A percentile compares a stretch with the other conserved stretches of the same genome.
Evolutionary conservation across 2,329 filamentous ascomycete genomes (phyloP).

Genomic region (Fusarium pseudoanthophilum): DNA sequence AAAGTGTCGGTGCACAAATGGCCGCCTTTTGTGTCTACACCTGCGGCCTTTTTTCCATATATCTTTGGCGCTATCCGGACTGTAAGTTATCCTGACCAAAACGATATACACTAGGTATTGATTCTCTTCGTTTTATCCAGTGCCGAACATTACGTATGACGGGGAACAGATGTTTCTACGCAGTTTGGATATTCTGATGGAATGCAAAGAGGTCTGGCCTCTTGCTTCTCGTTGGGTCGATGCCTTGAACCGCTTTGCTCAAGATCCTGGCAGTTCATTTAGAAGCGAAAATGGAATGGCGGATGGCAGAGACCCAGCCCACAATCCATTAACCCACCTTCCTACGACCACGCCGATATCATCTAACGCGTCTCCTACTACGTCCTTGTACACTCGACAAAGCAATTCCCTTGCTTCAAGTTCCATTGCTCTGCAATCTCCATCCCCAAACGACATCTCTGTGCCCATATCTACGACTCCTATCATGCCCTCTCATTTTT

Average conservation of each 20-base stretch:
- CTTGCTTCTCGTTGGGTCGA: conserved; percentile 64
- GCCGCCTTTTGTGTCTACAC: conserved; percentile 65
- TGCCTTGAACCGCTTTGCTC: conserved; percentile 59
- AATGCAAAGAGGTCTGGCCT: conserved; percentile 63
- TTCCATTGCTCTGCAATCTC: conserved; percentile 22
- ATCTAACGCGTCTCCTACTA: conserved; percentile 31
- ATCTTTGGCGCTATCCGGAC: conserved; percentile 62
- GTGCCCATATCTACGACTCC: conserved; percentile 18
- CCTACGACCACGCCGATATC: conserved; percentile 26
- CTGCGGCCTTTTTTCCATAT: conserved; percentile 64
- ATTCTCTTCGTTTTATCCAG: conserved; percentile 54
- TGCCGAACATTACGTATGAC: conserved; percentile 52
- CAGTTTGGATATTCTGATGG: conserved; percentile 57
- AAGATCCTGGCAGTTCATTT: conserved; percentile 55
- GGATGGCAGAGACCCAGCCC: conserved; percentile 55
- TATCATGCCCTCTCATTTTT: conserved; percentile 22
- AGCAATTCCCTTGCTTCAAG: conserved; percentile 20
- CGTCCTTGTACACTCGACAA: conserved; percentile 25
- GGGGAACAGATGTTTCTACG: conserved; percentile 60
- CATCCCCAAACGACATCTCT: conserved; percentile 24
- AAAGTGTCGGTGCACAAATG: conserved; percentile 65
- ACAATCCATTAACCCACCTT: conserved; percentile 32
- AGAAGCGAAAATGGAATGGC: conserved; percentile 61
- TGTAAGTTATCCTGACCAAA: conserved; percentile 48
- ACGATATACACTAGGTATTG: conserved; percentile 2